phyloP scores from a whole-genome alignment of 345 rosid genomes.

The Isatis tinctoria region DNA sequence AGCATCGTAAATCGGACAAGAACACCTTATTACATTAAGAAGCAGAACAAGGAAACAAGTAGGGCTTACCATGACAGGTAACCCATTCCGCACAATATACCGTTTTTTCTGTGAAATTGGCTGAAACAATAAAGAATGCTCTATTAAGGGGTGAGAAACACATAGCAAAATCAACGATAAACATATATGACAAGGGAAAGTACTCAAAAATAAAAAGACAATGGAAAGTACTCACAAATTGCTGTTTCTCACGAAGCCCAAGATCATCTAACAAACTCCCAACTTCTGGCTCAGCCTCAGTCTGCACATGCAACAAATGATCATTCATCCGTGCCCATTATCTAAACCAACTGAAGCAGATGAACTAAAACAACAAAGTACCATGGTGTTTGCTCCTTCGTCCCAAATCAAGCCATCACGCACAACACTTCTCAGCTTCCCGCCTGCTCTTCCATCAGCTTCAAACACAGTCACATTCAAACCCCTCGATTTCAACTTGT shows the following conservation, averaged over 20 bases:
- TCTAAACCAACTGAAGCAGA: not conserved
- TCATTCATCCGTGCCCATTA: not conserved
- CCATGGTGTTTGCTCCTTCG: conserved; percentile 97
- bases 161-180: not conserved
- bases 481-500: conserved; percentile 80
- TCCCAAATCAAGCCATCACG: conserved; percentile 74
- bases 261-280: conserved; percentile 66
- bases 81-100: conserved; percentile 71
- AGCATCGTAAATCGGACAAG: conserved; percentile 5
- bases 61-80: conserved; percentile 63
- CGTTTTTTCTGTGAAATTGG: conserved; percentile 80
- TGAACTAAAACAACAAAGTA: conserved; percentile 10
- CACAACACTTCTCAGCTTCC: conserved; percentile 70
- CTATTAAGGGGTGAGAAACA: not conserved
- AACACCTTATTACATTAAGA: conserved; percentile 3
- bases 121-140: conserved; percentile 39
- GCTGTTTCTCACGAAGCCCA: conserved; percentile 76
- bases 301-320: conserved; percentile 39
- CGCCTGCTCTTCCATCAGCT: conserved; percentile 84
- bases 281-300: conserved; percentile 79
- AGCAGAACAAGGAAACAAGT: conserved; percentile 14
- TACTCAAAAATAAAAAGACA: conserved; percentile 67
- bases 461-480: conserved; percentile 74
- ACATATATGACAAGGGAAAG: not conserved
- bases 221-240: conserved; percentile 55